Conservation (phyloP, 305 asterid genomes). For the Fraxinus velutina region DNA sequence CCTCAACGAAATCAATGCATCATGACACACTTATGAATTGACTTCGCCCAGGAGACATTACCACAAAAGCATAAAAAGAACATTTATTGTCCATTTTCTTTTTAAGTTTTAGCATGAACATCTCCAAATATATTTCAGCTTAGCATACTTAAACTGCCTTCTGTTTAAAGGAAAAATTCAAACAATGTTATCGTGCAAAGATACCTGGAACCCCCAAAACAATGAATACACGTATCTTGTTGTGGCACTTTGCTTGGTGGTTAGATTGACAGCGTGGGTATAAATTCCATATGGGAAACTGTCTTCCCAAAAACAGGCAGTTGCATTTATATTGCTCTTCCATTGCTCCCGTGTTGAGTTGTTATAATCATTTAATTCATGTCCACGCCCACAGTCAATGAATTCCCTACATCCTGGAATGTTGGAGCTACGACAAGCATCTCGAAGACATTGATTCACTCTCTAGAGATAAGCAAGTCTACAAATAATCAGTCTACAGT, state of each 20-base stretch:
- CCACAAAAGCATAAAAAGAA: neutral
- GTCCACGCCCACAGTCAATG: constrained; percentile 79
- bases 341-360: constrained; percentile 46
- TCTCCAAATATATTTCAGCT: neutral
- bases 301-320: constrained; percentile 53
- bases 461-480: constrained; percentile 44
- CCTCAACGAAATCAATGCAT: neutral
- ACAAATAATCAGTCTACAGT: constrained; percentile 1
- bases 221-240: constrained; percentile 72
- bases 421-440: constrained; percentile 47
- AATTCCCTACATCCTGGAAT: constrained; percentile 34
- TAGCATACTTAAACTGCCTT: neutral
- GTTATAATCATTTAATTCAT: neutral
- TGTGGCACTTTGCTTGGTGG: constrained; percentile 37
- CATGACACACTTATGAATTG: neutral
- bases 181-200: neutral
- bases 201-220: constrained; percentile 97
- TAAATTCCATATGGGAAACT: constrained; percentile 68
- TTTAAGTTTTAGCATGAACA: neutral
- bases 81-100: neutral
- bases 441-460: constrained; percentile 77
- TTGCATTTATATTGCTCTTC: constrained; percentile 46
- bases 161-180: neutral
- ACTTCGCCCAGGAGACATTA: neutral
- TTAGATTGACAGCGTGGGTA: constrained; percentile 49